Conservation (phyloP, 2,329 filamentous ascomycete genomes). For the Cryphonectria radicalis region DNA sequence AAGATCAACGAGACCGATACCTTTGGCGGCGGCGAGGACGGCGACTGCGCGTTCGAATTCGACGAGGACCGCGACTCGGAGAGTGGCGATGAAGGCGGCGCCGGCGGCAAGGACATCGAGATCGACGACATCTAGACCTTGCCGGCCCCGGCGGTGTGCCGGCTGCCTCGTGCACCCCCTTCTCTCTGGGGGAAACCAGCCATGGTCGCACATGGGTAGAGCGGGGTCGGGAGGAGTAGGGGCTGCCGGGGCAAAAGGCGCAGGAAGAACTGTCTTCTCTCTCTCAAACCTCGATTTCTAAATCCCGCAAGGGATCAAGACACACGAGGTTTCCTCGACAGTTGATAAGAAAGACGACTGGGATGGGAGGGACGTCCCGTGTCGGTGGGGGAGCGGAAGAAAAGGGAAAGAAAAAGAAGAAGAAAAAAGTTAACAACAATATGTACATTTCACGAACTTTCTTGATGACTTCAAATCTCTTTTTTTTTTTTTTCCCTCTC, state of each 20-base stretch:
- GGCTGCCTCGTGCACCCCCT: background rate
- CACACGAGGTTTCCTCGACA: constrained; percentile 49
- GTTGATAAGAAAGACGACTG: constrained; percentile 48
- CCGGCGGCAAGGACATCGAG: constrained; percentile 77
- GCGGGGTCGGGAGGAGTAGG: background rate
- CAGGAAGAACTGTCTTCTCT: constrained; percentile 67
- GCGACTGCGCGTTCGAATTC: constrained; percentile 98
- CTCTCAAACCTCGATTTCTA: constrained; percentile 49
- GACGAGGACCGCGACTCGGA: constrained; percentile 83
- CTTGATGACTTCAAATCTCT: constrained; percentile 19
- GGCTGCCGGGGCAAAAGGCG: background rate
- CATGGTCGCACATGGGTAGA: background rate
- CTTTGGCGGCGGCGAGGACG: constrained; percentile 87
- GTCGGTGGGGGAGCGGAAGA: constrained; percentile 27
- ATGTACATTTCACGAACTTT: background rate
- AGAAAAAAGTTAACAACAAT: background rate
- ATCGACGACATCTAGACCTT: constrained; percentile 86
- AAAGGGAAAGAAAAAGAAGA: background rate
- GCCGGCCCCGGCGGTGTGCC: background rate
- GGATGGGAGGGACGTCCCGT: constrained; percentile 65
- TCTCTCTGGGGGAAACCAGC: no score
- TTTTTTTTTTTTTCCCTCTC: background rate
- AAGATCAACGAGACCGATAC: constrained; percentile 99
- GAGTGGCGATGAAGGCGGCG: constrained; percentile 59
- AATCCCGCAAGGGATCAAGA: background rate